Conservation (phyloP, 2,329 filamentous ascomycete genomes). For the Botrytis elliptica region DNA sequence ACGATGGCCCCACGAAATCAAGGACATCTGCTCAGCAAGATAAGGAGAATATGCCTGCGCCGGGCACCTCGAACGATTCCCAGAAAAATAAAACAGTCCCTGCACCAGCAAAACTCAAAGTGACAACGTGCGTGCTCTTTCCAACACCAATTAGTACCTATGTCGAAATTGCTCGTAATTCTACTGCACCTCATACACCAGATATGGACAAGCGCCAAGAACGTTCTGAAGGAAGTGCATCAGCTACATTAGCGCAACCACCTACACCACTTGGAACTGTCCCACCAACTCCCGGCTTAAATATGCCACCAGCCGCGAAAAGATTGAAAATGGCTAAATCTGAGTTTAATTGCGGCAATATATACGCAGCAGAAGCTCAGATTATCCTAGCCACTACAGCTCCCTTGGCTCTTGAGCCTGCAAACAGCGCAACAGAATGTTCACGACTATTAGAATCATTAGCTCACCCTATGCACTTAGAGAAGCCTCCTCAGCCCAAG, state of each 20-base stretch:
- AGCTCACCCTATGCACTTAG: conserved; percentile 73
- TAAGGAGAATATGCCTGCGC: conserved; percentile 59
- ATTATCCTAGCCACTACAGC: conserved; percentile 72
- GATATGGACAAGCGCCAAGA: conserved; percentile 55
- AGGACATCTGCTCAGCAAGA: conserved; percentile 46
- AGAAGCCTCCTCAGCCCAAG: conserved; percentile 78
- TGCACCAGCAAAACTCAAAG: conserved; percentile 56
- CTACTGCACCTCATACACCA: conserved; percentile 45
- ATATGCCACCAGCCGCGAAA: conserved; percentile 60
- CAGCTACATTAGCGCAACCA: conserved; percentile 44
- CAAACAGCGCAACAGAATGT: conserved; percentile 65
- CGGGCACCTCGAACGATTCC: conserved; percentile 48
- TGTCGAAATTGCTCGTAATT: conserved; percentile 71
- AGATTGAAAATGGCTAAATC: conserved; percentile 68
- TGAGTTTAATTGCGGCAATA: conserved; percentile 72
- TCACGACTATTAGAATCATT: conserved; percentile 70
- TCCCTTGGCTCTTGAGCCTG: conserved; percentile 75
- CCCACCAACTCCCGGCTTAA: conserved; percentile 59
- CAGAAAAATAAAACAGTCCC: conserved; percentile 44
- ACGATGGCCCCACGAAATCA: conserved; percentile 30
- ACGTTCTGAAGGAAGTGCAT: conserved; percentile 41
- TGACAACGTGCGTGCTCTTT: conserved; percentile 79
- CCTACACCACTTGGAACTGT: conserved; percentile 65
- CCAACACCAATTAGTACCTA: conserved; percentile 76
- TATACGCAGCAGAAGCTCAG: conserved; percentile 73